phyloP scores from a whole-genome alignment of 441 rosid species.

The Macaranga tanarius region DNA sequence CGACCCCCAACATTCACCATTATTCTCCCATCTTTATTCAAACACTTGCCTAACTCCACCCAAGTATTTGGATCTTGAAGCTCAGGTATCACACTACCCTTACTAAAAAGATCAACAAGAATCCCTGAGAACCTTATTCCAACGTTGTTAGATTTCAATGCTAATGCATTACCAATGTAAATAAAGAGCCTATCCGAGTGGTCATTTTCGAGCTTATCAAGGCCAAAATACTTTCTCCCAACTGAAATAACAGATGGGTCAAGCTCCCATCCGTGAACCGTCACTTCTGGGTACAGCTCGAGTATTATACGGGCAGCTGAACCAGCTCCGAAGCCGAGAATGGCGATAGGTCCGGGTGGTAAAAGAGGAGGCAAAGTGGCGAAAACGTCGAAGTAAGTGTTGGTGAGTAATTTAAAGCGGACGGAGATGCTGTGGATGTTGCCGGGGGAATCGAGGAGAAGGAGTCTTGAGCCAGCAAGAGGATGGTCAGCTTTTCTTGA shows the following conservation, averaged over 20 bases:
- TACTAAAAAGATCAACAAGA: slow-evolving; percentile 69
- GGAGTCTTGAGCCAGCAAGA: slow-evolving; percentile 79
- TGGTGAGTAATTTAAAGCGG: slow-evolving; percentile 59
- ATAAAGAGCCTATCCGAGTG: slow-evolving; percentile 56
- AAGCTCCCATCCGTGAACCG: slow-evolving; percentile 84
- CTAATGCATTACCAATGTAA: slow-evolving; percentile 62
- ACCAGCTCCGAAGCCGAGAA: slow-evolving; percentile 90
- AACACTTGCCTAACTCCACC: slow-evolving; percentile 48
- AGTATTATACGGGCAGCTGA: slow-evolving; percentile 74
- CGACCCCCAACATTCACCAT: slow-evolving; percentile 88
- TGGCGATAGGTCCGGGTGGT: slow-evolving; percentile 70
- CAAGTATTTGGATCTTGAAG: slow-evolving; percentile 79
- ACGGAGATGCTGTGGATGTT: slow-evolving; percentile 88
- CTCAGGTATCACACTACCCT: slow-evolving; percentile 74
- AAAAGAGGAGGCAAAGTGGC: slow-evolving; percentile 72
- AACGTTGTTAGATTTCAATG: slow-evolving; percentile 42
- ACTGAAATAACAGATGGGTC: slow-evolving; percentile 75
- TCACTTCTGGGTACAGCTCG: slow-evolving; percentile 54
- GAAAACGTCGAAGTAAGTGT: slow-evolving; percentile 76
- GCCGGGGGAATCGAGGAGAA: slow-evolving; percentile 85
- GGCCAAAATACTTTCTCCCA: slow-evolving; percentile 71
- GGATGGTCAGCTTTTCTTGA: slow-evolving; percentile 68
- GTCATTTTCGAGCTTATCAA: slow-evolving; percentile 60
- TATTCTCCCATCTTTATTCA: slow-evolving; percentile 70
- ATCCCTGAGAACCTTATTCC: slow-evolving; percentile 67